Evolutionary conservation across 768 basidiomycete genomes (phyloP).

Genomic region (Daedalea quercina): DNA sequence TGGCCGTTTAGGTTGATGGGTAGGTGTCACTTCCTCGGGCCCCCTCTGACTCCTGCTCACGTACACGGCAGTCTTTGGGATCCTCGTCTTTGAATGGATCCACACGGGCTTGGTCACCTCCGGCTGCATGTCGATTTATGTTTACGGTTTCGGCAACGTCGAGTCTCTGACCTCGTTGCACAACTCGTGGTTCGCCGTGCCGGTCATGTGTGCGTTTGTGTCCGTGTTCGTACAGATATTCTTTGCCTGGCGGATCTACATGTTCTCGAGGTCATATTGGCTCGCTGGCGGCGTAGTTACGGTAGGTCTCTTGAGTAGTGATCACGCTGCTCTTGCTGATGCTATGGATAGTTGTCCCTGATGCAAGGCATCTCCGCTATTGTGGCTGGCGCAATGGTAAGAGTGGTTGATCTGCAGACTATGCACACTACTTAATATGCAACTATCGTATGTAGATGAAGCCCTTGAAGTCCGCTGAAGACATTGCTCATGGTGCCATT

Average conservation of each 20-base stretch:
- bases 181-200: slow-evolving; percentile 10
- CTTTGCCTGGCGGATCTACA: slow-evolving; percentile 8
- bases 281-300: not conserved
- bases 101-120: slow-evolving; percentile 9
- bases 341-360: slow-evolving; percentile 2
- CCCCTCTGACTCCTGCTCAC: not conserved
- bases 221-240: slow-evolving; percentile 6
- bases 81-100: slow-evolving; percentile 6
- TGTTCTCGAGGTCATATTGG: not conserved
- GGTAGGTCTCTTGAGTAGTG: not conserved
- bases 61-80: slow-evolving; percentile 3
- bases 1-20: not conserved
- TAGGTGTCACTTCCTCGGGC: not conserved
- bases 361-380: not conserved
- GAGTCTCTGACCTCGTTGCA: slow-evolving; percentile 1
- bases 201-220: slow-evolving; percentile 8
- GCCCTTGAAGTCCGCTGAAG: not conserved
- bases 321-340: not conserved
- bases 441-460: not conserved
- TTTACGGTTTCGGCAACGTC: slow-evolving; percentile 5
- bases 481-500: not conserved
- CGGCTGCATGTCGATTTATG: slow-evolving; percentile 1
- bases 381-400: slow-evolving; percentile 2
- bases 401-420: not conserved
- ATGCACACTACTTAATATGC: not conserved